Conservation (phyloP, 208 protist genomes). For the Trypanosoma cruzi region DNA sequence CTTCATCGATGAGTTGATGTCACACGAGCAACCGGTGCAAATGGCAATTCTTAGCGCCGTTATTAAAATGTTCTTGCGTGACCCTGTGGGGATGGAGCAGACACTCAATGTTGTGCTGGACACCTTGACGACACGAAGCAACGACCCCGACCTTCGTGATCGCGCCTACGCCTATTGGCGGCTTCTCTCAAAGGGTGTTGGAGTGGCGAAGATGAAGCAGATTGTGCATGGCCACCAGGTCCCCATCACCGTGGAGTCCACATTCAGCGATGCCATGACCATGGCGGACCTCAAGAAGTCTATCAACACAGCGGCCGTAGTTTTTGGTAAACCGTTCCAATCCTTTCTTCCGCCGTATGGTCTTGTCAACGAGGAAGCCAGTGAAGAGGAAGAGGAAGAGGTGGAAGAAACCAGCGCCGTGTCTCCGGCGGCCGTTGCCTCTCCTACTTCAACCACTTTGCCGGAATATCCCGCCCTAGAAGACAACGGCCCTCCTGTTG, state of each 20-base stretch:
- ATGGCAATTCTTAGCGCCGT: constrained; percentile 95
- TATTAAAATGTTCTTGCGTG: constrained; percentile 99
- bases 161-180: constrained; percentile 99
- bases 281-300: constrained; percentile 90
- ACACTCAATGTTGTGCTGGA: constrained; percentile 73
- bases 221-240: constrained; percentile 92
- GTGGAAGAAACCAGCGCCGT: constrained; percentile 25
- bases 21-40: constrained; percentile 82
- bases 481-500: neutral
- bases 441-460: neutral
- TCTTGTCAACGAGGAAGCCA: constrained; percentile 41
- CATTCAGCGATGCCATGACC: constrained; percentile 92
- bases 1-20: constrained; percentile 96
- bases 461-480: neutral
- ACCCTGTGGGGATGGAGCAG: constrained; percentile 63
- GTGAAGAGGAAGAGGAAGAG: constrained; percentile 74
- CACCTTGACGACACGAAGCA: constrained; percentile 76
- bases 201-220: constrained; percentile 93
- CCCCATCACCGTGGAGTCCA: constrained; percentile 93
- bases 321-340: constrained; percentile 96
- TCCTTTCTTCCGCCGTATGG: constrained; percentile 94
- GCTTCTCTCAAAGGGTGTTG: constrained; percentile 97
- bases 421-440: constrained; percentile 6
- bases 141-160: constrained; percentile 98
- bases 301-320: constrained; percentile 93